phyloP scores from a whole-genome alignment of 2,329 filamentous ascomycete genomes.

The Microcyclospora tardicrescens region DNA sequence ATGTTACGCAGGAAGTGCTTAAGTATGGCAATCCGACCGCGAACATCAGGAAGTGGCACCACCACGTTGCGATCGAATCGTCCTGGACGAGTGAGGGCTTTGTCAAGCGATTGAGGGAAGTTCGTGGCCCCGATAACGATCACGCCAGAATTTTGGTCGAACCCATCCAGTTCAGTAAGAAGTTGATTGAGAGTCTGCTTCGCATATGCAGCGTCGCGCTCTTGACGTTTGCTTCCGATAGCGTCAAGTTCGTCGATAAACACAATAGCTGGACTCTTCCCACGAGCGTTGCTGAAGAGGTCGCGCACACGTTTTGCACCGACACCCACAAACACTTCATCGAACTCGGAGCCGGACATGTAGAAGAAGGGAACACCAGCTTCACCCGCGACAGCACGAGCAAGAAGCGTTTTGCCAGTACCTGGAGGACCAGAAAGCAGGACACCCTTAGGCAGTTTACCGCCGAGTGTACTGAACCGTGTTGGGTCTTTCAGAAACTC shows the following conservation, averaged over 20 bases:
- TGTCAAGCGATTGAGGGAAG: conserved; percentile 86
- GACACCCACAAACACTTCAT: conserved; percentile 95
- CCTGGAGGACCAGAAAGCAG: conserved; percentile 89
- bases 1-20: conserved; percentile 91
- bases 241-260: conserved; percentile 93
- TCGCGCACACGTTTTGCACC: conserved; percentile 93
- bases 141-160: conserved; percentile 85
- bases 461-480: conserved; percentile 83
- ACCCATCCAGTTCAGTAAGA: conserved; percentile 91
- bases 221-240: conserved; percentile 86
- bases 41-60: conserved; percentile 82
- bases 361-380: conserved; percentile 98
- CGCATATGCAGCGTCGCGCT: conserved; percentile 83
- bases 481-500: conserved; percentile 92
- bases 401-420: conserved; percentile 93
- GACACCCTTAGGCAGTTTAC: conserved; percentile 93
- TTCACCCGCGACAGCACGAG: conserved; percentile 89
- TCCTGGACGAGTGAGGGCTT: conserved; percentile 83
- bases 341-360: conserved; percentile 98
- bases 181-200: conserved; percentile 97
- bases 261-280: conserved; percentile 82
- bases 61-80: conserved; percentile 89
- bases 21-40: conserved; percentile 82
- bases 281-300: conserved; percentile 69
- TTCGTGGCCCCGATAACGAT: conserved; percentile 96